Evolutionary conservation across 169 alveolate species (phyloP).

Genomic region (Perkinsus chesapeaki): DNA sequence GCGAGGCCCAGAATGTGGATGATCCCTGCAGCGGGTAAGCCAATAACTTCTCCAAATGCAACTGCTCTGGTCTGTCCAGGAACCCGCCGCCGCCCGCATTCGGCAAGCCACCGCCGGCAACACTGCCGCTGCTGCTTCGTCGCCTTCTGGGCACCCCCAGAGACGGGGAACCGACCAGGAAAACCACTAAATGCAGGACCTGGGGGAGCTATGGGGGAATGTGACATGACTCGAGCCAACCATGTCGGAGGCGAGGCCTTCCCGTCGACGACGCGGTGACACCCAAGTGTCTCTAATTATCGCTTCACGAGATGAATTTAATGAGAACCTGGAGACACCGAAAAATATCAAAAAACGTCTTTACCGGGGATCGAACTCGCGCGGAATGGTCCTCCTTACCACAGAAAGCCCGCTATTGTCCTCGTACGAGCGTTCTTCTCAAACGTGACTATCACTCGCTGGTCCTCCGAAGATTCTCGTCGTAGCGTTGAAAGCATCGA

Average conservation of each 20-base stretch:
- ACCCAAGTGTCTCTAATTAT: constrained; percentile 2
- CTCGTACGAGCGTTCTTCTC: background rate
- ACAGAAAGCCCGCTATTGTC: background rate
- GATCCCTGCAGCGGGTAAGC: background rate
- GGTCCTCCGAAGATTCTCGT: background rate
- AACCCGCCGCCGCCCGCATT: background rate
- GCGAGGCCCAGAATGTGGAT: background rate
- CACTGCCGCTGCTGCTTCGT: background rate
- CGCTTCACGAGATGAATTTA: background rate
- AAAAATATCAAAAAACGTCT: background rate
- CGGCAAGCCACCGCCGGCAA: background rate
- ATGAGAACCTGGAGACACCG: background rate
- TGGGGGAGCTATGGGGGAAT: background rate
- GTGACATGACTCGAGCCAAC: background rate
- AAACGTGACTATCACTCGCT: background rate
- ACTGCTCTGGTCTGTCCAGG: background rate
- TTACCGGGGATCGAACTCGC: background rate
- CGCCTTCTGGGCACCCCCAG: background rate
- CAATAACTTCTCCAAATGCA: background rate
- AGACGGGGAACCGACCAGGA: background rate
- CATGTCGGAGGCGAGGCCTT: background rate
- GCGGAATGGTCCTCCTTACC: background rate
- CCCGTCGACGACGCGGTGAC: background rate
- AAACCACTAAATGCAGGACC: background rate
- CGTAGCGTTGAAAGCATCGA: background rate